phyloP scores from a whole-genome alignment of 257 asterid species.

The Verbascum thapsus region DNA sequence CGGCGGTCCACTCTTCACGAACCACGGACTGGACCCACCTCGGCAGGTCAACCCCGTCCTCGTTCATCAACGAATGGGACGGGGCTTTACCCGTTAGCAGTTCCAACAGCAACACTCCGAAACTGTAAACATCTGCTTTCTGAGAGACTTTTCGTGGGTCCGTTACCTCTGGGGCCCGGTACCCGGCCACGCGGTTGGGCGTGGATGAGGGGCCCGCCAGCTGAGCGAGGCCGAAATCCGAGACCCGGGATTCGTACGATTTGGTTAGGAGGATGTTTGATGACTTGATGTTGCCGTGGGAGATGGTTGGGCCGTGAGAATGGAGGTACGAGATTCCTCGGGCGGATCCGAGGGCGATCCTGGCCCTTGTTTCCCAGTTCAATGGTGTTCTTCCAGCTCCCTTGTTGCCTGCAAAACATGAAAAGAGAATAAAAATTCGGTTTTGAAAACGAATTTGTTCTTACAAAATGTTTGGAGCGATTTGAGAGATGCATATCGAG shows the following conservation, averaged over 20 bases:
- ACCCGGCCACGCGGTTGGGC: slow-evolving; percentile 41
- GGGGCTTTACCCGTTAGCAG: slow-evolving; percentile 57
- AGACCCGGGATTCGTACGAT: slow-evolving; percentile 49
- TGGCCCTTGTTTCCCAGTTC: slow-evolving; percentile 51
- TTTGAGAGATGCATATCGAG: no score
- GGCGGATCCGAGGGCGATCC: slow-evolving; percentile 49
- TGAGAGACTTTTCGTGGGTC: slow-evolving; percentile 48
- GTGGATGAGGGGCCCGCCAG: slow-evolving; percentile 33
- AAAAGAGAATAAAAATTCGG: no score
- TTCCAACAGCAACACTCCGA: slow-evolving; percentile 52
- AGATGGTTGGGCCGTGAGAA: slow-evolving; percentile 41
- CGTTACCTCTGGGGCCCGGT: slow-evolving; percentile 54
- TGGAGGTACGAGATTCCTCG: slow-evolving; percentile 49
- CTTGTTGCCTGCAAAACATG: slow-evolving; percentile 40
- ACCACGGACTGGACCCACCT: slow-evolving; percentile 56
- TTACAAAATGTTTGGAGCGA: no score
- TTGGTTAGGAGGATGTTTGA: slow-evolving; percentile 53
- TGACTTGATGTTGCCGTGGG: slow-evolving; percentile 59
- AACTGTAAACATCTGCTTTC: slow-evolving; percentile 57
- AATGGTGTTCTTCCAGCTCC: slow-evolving; percentile 45
- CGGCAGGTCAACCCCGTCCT: slow-evolving; percentile 53
- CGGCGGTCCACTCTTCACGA: slow-evolving; percentile 42
- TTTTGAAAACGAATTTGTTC: no score
- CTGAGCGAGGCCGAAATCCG: slow-evolving; percentile 49
- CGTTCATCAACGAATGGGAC: slow-evolving; percentile 37